Base-by-base conservation (phyloP, 2,329 filamentous ascomycete species). In the Onygenales sp. region DNA sequence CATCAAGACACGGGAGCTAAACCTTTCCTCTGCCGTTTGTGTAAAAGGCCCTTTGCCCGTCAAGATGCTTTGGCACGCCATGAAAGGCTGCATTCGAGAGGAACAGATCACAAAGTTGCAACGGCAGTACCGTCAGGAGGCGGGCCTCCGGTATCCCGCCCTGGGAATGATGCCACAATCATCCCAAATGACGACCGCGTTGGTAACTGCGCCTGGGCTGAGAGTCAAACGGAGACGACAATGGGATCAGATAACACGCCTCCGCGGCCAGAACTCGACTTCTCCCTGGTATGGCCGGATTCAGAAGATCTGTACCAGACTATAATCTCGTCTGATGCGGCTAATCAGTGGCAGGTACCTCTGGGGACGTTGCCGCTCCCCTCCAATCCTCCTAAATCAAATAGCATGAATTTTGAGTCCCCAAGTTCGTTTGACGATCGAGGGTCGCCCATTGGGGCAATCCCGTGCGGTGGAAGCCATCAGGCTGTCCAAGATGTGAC, bases 401-500 rank as follows among this genome's bases (percentile, higher is more conserved):
- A 63, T 55, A 53, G 59, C n/a, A 58, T 67, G 58, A 59, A 55
- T 32, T 66, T 69, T 55, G 67, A 63, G 6, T 66, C 67, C n/a
- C 65, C 67, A 0, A 66, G 63, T 51, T 65, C 64, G 4, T 71
- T 72, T 48, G 65, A 71, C 27, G 68, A 72, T 45, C 64, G 68
- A 41, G 59, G 60, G 17, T 64, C 66, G 3, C 66, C 70, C 8
- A 68, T 72, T 38, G 68, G 67, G 5, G 46, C 62, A 13, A 72
- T 74, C 39, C 70, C 71, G 1, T 67, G 63, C 2, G 72, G 72
- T 4, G 72, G 67, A 39, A 71, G 69, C 41, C 70, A 72, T 43
- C 66, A 70, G 57, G 72, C 72, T 42, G 71, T 75, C n/a, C 66
- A 68, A 32, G 72, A 74, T 66, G 68, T 75, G 33, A 72, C 71